Conservation (phyloP, 2,329 filamentous ascomycete species). For the Emergomyces orientalis region DNA sequence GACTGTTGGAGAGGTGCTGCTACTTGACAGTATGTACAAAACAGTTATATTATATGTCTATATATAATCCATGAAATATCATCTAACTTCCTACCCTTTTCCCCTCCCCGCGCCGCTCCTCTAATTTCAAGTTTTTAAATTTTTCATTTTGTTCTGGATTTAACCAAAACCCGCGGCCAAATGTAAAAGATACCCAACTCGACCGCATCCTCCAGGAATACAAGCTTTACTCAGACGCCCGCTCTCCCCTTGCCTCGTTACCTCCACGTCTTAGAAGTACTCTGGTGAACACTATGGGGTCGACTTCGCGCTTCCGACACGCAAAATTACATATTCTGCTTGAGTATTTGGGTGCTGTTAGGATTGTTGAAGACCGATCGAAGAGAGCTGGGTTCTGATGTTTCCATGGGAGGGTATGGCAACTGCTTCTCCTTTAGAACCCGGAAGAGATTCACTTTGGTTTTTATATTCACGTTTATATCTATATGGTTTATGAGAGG, state of each 20-base stretch:
- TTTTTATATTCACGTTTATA: background rate
- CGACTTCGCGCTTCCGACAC: slow-evolving; percentile 13
- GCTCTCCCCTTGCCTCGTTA: slow-evolving; percentile 9
- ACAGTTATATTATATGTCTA: background rate
- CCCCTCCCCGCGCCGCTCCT: background rate
- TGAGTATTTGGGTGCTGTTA: slow-evolving; percentile 19
- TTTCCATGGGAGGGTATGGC: background rate
- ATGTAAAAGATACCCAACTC: slow-evolving; percentile 17
- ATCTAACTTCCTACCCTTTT: no score
- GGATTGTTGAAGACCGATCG: slow-evolving; percentile 15
- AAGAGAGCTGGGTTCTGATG: background rate
- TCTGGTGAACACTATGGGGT: background rate
- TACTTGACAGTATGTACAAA: slow-evolving; percentile 19
- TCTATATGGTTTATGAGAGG: background rate
- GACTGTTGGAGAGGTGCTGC: slow-evolving; percentile 17
- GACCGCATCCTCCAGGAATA: slow-evolving; percentile 22
- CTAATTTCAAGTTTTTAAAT: background rate
- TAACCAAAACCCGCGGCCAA: background rate
- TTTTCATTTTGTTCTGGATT: background rate
- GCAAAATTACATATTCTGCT: slow-evolving; percentile 19
- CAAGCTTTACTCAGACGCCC: slow-evolving; percentile 17
- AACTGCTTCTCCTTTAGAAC: no score
- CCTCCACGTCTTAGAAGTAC: background rate
- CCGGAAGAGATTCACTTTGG: background rate
- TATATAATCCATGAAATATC: background rate